Evolutionary conservation across 192 early-diverging fungal genomes (phyloP).

Genomic region (Funneliformis geosporum): DNA sequence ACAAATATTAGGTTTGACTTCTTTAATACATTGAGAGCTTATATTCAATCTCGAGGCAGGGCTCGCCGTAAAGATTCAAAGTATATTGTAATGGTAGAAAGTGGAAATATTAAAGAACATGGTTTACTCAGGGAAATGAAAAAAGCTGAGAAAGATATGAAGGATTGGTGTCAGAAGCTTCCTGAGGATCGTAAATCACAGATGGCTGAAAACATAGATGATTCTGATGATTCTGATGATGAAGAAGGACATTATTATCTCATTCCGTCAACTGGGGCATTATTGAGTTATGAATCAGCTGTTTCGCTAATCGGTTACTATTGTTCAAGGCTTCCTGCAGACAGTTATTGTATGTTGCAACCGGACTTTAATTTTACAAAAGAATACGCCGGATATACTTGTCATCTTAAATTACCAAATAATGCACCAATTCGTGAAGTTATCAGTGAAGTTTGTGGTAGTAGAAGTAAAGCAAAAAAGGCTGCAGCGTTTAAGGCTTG

Average conservation of each 20-base stretch:
- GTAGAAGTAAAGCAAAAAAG: constrained; percentile 67
- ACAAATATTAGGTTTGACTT: constrained; percentile 66
- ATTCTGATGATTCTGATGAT: constrained; percentile 20
- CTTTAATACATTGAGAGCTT: constrained; percentile 68
- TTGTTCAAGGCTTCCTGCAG: constrained; percentile 69
- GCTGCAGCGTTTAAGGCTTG: constrained; percentile 70
- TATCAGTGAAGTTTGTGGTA: constrained; percentile 52
- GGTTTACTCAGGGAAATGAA: constrained; percentile 42
- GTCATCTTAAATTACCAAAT: constrained; percentile 58
- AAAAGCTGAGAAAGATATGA: constrained; percentile 58
- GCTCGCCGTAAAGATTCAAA: constrained; percentile 72
- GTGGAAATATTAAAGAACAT: constrained; percentile 44
- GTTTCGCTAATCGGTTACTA: constrained; percentile 68
- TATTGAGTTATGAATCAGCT: constrained; percentile 69
- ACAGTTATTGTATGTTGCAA: constrained; percentile 53
- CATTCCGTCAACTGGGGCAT: constrained; percentile 67
- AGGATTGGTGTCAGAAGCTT: constrained; percentile 58
- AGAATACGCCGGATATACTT: constrained; percentile 44
- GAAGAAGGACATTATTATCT: constrained; percentile 49
- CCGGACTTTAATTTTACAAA: constrained; percentile 54
- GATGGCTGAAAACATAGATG: constrained; percentile 1
- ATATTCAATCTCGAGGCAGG: constrained; percentile 91
- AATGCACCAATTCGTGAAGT: constrained; percentile 63
- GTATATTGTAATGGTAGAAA: constrained; percentile 75
- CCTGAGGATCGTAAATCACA: constrained; percentile 43